Evolutionary conservation across 352 stramenopile species (phyloP), one percentile per base, ranked within the genome.

Genomic region (Phytophthora capsici): DNA sequence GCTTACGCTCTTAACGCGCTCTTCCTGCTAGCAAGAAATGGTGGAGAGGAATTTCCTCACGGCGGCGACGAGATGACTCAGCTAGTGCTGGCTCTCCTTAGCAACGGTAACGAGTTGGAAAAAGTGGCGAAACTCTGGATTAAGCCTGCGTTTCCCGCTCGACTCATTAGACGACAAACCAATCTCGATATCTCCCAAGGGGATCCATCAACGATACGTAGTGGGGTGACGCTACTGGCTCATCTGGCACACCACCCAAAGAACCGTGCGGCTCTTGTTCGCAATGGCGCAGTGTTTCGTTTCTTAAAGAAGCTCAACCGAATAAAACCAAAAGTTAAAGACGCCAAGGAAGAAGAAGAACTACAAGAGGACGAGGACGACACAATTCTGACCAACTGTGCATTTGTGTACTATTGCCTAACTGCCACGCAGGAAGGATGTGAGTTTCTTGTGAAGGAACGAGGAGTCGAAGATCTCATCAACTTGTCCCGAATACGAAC

Each of bases 391-490:
- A 82, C 82, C 51, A 94, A 94, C 64, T 90, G 71, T 30, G 78
- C 80, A 26, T 89, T 80, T 41, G 78, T 94, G 30, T 83, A 86
- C 38, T 92, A 89, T 37, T 74, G 75, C 13, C 65, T 94, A 14
- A 89, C 82, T 0, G 68, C 81, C 2, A 87, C 86, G 0, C 73
- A 89, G 16, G 82, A 93, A 47, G 84, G 84, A 0, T 88, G 82
- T 26, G 84, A 94, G 57, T 76, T 84, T 40, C 75, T 94, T 17
- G 69, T 89, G n/a, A 84, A 84, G n/a, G 86, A 90, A 30, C 63
- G 78, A 9, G 83, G 80, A 2, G 85, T 94, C 7, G 80, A 89
- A 38, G 78, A 90, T 25, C 57, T 93, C 17, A 91, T 93, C 48
- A 63, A 85, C n/a, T 63, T 94, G 3, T 78, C 80, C 12, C 82